Percentiles rank a stretch among this genome's conserved stretches.
phyloP scores from a whole-genome alignment of 345 rosid genomes.

The Nephelium lappaceum region DNA sequence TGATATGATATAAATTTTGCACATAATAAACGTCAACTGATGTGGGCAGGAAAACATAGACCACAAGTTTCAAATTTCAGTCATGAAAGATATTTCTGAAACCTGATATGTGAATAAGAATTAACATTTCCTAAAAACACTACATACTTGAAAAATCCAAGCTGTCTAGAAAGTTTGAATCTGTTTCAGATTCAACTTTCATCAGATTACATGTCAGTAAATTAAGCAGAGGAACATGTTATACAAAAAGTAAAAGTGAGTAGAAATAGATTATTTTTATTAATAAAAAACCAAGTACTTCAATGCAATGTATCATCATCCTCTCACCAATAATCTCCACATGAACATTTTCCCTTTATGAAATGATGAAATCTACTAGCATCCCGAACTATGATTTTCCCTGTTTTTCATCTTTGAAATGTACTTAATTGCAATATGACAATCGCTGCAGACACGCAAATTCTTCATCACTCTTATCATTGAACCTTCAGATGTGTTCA shows the following conservation, averaged over 20 bases:
- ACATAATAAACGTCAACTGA: too few relatives aligned
- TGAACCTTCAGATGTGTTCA: slow-evolving; percentile 47
- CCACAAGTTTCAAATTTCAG: too few relatives aligned
- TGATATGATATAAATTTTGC: too few relatives aligned
- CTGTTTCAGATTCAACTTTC: too few relatives aligned
- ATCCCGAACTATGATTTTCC: slow-evolving; percentile 73
- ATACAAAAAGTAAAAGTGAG: background rate
- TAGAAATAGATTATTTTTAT: background rate
- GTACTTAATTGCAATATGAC: slow-evolving; percentile 70
- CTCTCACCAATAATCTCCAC: slow-evolving; percentile 75
- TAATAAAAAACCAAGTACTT: background rate
- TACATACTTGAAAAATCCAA: too few relatives aligned
- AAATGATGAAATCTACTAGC: slow-evolving; percentile 88
- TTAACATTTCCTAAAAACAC: background rate
- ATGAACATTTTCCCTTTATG: slow-evolving; percentile 68
- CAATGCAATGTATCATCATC: background rate
- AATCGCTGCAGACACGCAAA: slow-evolving; percentile 73
- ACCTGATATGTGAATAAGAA: background rate
- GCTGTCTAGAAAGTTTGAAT: background rate
- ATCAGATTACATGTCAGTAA: too few relatives aligned
- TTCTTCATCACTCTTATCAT: slow-evolving; percentile 85
- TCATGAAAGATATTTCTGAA: too few relatives aligned
- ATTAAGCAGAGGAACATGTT: background rate
- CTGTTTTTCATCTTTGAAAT: slow-evolving; percentile 63
- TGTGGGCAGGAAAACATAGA: too few relatives aligned